Evolutionary conservation across 225 moss, liverwort and hornwort genomes (phyloP).

Genomic region (Straminergon stramineum): DNA sequence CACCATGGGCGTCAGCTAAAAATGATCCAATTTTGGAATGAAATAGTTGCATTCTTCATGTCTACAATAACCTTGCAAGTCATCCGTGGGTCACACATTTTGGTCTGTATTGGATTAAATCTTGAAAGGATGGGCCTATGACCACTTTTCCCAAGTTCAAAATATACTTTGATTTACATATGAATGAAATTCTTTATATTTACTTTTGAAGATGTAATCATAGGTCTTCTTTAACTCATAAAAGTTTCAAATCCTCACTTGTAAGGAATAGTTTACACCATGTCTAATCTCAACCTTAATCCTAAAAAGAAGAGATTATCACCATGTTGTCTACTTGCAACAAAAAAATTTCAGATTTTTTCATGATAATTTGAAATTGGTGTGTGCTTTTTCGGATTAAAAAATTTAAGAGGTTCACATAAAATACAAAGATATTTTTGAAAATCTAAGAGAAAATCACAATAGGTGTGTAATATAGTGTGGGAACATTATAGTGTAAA

Average conservation of each 20-base stretch:
- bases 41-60: not conserved
- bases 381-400: not conserved
- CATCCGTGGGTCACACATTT: accelerated
- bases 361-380: not conserved
- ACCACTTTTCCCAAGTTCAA: not conserved
- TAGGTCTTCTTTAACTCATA: not conserved
- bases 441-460: no score
- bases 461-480: not conserved
- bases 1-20: no score
- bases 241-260: not conserved
- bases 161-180: not conserved
- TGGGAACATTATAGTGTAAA: not conserved
- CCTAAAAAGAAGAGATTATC: accelerated
- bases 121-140: not conserved
- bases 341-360: not conserved
- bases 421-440: not conserved
- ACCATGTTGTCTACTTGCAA: not conserved
- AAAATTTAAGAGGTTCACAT: not conserved
- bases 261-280: not conserved
- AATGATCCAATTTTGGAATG: not conserved
- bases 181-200: not conserved
- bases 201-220: not conserved
- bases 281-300: not conserved
- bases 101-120: accelerated
- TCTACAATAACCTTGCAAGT: not conserved